Conservation (phyloP, 2,329 filamentous ascomycete genomes). For the Juglanconis juglandina region DNA sequence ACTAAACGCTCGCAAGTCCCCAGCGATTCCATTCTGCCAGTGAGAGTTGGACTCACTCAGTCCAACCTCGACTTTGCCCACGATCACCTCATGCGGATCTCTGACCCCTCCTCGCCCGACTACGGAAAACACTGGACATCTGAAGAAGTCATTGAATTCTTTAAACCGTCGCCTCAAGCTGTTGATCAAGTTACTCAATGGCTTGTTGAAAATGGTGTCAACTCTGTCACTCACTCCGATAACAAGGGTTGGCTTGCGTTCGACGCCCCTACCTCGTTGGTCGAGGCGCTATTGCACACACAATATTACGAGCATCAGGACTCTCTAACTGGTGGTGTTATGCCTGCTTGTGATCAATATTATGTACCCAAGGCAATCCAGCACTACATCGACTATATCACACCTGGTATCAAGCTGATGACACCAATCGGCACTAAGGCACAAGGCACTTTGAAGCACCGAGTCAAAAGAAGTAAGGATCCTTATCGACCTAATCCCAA, state of each 20-base stretch:
- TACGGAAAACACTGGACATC: constrained; percentile 36
- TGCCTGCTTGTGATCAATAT: constrained; percentile 21
- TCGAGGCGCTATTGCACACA: constrained; percentile 23
- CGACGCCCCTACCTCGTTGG: constrained; percentile 23
- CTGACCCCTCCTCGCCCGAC: constrained; percentile 26
- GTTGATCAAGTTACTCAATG: constrained; percentile 26
- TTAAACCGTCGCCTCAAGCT: constrained; percentile 29
- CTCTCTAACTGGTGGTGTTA: constrained; percentile 20
- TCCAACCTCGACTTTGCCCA: constrained; percentile 25
- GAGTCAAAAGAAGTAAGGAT: no score
- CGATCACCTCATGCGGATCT: constrained; percentile 26
- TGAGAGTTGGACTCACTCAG: constrained; percentile 28
- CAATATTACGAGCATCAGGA: constrained; percentile 26
- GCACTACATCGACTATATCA: constrained; percentile 20
- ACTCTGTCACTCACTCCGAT: constrained; percentile 15
- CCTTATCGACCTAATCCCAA: no score
- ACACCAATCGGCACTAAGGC: constrained; percentile 15
- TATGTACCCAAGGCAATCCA: constrained; percentile 16
- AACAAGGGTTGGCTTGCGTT: constrained; percentile 27
- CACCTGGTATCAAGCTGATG: constrained; percentile 18
- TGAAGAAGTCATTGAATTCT: constrained; percentile 33
- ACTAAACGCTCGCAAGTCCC: no score
- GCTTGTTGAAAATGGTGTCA: constrained; percentile 15
- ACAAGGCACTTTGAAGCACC: not conserved
- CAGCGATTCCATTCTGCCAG: constrained; percentile 19